A percentile compares a stretch with the other conserved stretches of the same genome.
phyloP scores from a whole-genome alignment of 306 rosid species.

The Prunus fruticosa region DNA sequence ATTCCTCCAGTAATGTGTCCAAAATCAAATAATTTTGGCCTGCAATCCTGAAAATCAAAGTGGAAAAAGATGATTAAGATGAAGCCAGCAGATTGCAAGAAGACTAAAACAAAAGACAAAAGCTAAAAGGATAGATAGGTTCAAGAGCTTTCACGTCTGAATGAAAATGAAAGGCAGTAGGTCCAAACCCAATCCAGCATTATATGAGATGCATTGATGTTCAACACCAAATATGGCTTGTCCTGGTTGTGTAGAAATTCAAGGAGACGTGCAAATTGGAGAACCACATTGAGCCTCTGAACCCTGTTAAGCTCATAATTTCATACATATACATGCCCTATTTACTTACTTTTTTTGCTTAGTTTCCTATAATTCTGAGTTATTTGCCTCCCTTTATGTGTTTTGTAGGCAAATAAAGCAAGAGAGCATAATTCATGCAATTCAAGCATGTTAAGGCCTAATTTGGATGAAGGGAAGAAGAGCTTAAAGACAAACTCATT shows the following conservation, averaged over 20 bases:
- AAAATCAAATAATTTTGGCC: constrained; percentile 46
- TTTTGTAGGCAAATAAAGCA: too few relatives aligned
- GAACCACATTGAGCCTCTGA: constrained; percentile 45
- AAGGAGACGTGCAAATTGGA: constrained; percentile 48
- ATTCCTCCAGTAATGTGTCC: constrained; percentile 18
- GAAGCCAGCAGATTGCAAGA: neutral
- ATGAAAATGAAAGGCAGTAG: neutral
- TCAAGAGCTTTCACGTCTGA: too few relatives aligned
- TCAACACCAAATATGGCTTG: constrained; percentile 39
- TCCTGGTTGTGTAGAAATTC: constrained; percentile 52
- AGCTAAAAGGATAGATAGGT: neutral
- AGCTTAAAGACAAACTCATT: too few relatives aligned
- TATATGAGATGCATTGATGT: constrained; percentile 47
- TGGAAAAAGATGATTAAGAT: neutral
- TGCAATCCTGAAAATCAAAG: constrained; percentile 38
- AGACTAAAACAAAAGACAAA: neutral
- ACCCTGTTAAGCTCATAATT: too few relatives aligned
- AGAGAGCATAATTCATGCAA: too few relatives aligned
- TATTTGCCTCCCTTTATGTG: too few relatives aligned
- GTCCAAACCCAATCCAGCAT: constrained; percentile 56
- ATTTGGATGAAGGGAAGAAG: too few relatives aligned
- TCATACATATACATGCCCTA: too few relatives aligned
- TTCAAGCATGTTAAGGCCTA: too few relatives aligned
- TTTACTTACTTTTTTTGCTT: too few relatives aligned
- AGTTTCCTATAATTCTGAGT: too few relatives aligned